Base-by-base conservation (phyloP, 345 rosid genomes). In the Fremontodendron californicum region DNA sequence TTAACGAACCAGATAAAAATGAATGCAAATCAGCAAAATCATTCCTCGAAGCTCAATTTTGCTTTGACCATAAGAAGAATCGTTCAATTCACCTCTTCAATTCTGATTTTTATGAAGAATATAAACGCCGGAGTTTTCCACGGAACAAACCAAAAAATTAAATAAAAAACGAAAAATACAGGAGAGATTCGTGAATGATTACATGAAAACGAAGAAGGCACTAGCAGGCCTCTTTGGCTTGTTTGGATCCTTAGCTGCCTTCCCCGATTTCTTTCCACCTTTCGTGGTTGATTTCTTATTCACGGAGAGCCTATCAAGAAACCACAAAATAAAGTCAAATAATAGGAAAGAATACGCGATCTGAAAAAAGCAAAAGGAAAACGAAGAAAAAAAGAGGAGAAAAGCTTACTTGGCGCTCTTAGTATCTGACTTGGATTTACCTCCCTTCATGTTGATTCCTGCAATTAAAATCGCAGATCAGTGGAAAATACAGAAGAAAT, bases 141-240 rank as follows among this genome's bases (percentile, higher is more conserved):
- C 43, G 61, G 48, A 72, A 78, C 29, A n/a, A n/a, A n/a, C n/a
- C 67, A 42, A 40, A 74, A 62, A 23, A 11, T 9, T 7, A 46
- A 71, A 70, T 37, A 74, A 43, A 51, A 51, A 71, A 23, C 27
- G 68, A 27, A 35, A 73, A 46, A 54, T 8, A 51, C 74, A 75
- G 48, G 45, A 40, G 54, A 29, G 39, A 46, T 9, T 11, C 27
- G 49, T 10, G 71, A 71, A 29, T 6, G 48, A 31, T 86, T 89
- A 94, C 98, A 94, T 93, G 92, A 94, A 94, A 60, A 89, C 93
- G 82, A 89, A 89, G 91, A 89, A 89, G 74, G 93, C 91, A 75
- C 93, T 89, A 33, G 93, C 78, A 0, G 93, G 91, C 85, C 90
- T 86, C 87, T 89, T 89, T 3, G 93, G 93, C 74, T 89, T 89